Conservation (phyloP, 495 filamentous ascomycete species). For the Chaetomium tenue region DNA sequence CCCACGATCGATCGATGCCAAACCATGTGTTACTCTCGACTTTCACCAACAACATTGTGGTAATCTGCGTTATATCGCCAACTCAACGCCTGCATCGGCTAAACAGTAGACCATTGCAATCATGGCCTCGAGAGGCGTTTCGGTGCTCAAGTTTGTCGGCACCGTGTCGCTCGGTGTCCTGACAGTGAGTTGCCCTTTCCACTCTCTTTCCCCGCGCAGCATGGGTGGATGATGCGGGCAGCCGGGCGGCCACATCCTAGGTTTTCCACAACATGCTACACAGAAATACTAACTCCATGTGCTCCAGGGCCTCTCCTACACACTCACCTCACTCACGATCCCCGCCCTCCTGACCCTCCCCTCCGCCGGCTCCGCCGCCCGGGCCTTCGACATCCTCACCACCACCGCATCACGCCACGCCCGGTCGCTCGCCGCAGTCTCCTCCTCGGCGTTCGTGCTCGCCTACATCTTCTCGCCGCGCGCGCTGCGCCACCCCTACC, state of each 20-base stretch:
- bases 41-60: neutral
- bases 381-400: conserved; percentile 62
- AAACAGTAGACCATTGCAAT: conserved; percentile 29
- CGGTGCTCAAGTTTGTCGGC: conserved; percentile 83
- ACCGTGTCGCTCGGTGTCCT: conserved; percentile 81
- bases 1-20: neutral
- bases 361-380: conserved; percentile 62
- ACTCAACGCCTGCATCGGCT: conserved; percentile 15
- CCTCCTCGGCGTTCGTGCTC: conserved; percentile 62
- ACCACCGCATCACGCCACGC: conserved; percentile 57
- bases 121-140: conserved; percentile 69
- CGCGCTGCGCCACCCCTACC: conserved; percentile 74
- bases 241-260: neutral
- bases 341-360: conserved; percentile 76
- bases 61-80: neutral
- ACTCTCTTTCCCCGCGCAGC: conserved; percentile 7
- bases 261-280: neutral
- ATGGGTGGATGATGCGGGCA: neutral
- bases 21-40: conserved; percentile 1
- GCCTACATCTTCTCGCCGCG: conserved; percentile 71
- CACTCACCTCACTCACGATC: conserved; percentile 67
- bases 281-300: neutral
- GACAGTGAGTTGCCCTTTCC: conserved; percentile 61
- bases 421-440: conserved; percentile 59
- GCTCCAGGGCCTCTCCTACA: conserved; percentile 78